A percentile compares a stretch with the other conserved stretches of the same genome.
These are phyloP conservation scores for Fusarium anguioides DNA, from an alignment of 2,329 filamentous ascomycete genomes.

Conservation along the genomic window DNA sequence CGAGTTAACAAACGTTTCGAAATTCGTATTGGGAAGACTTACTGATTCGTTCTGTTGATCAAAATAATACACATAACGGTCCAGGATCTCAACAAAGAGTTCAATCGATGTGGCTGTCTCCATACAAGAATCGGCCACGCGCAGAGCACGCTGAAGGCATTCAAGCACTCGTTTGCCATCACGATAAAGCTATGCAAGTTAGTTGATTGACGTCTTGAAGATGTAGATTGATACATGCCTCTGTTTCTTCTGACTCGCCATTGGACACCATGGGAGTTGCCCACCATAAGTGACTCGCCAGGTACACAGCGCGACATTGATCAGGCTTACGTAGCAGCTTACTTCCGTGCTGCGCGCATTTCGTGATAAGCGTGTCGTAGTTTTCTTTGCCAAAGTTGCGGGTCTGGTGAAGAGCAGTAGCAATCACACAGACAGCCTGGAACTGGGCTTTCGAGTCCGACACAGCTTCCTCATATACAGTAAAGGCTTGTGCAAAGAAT, in stretches of 20 bases:
- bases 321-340: constrained; percentile 98
- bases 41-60: constrained; percentile 98
- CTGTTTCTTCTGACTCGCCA: constrained; percentile 82
- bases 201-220: constrained; percentile 18
- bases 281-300: constrained; percentile 99
- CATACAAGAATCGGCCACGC: constrained; percentile 99
- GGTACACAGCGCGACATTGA: constrained; percentile 94
- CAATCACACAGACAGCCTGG: constrained; percentile 95
- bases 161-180: constrained; percentile 97
- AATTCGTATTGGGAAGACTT: constrained; percentile 43
- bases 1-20: constrained; percentile 23
- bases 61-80: constrained; percentile 99
- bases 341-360: constrained; percentile 95
- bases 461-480: constrained; percentile 95
- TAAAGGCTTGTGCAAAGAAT: constrained; percentile 98
- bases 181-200: constrained; percentile 80
- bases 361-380: constrained; percentile 98
- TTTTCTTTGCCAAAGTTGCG: constrained; percentile 95
- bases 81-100: constrained; percentile 97
- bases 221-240: constrained; percentile 65
- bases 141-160: constrained; percentile 92
- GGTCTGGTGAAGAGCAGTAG: constrained; percentile 87
- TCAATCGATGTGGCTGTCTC: constrained; percentile 97
- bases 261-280: constrained; percentile 83
- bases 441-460: constrained; percentile 97